These are phyloP conservation scores for Sutorius australiensis DNA, from an alignment of 768 basidiomycete species.

Conservation along the genomic window DNA sequence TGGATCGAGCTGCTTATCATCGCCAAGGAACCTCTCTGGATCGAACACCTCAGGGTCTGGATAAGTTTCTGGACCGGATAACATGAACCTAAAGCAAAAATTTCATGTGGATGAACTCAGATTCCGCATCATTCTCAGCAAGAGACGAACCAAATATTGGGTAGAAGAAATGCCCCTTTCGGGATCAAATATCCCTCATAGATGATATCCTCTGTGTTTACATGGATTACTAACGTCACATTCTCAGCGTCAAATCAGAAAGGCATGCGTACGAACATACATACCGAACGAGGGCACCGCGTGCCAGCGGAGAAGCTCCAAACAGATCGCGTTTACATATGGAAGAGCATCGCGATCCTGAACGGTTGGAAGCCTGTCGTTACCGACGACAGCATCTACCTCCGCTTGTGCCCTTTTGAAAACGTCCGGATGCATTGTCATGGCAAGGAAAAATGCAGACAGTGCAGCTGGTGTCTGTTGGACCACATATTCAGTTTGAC, in stretches of 20 bases:
- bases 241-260: not conserved
- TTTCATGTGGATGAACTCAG: not conserved
- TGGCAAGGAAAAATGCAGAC: constrained; percentile 19
- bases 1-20: constrained; percentile 7
- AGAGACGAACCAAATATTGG: constrained; percentile 11
- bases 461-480: constrained; percentile 8
- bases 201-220: not conserved
- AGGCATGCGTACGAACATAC: not conserved
- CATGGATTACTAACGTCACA: not conserved
- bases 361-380: constrained; percentile 9
- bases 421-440: constrained; percentile 9
- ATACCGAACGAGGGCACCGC: not conserved
- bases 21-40: constrained; percentile 14
- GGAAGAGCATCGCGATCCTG: constrained; percentile 12
- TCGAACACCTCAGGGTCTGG: constrained; percentile 9
- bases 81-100: constrained; percentile 1
- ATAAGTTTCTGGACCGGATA: constrained; percentile 9
- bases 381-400: constrained; percentile 10
- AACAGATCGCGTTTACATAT: constrained; percentile 17
- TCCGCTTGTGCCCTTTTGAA: constrained; percentile 11
- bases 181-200: constrained; percentile 21
- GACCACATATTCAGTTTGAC: not conserved
- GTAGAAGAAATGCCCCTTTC: constrained; percentile 11
- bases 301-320: constrained; percentile 12
- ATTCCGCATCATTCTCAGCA: not conserved